Base-by-base conservation (phyloP, 371 early-diverging fungal species). In the Mucor mucedo region DNA sequence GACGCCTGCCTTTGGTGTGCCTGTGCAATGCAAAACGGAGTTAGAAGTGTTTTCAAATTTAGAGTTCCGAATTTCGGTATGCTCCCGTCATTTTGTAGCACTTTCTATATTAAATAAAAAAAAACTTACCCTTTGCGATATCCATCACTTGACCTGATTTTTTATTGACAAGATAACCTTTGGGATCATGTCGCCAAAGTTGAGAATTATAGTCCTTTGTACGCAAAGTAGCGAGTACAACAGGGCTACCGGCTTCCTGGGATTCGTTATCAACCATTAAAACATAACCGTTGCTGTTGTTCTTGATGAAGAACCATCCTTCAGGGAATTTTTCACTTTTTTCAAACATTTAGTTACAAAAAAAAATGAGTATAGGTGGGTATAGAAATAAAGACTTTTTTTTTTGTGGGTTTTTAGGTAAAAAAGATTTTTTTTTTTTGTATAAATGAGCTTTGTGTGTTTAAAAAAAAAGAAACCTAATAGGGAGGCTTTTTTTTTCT, bases 241-340 rank as follows among this genome's bases (percentile, higher is more conserved):
- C 60, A 16, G 68, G 62, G n/a, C 65, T 66, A 35, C 80, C 76
- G 38, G 63, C 27, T 47, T 60, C 63, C 33, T 73, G 70, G 7
- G 72, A 68, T 33, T 60, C 66, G 32, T 74, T 66, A 21, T 78
- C 76, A 35, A 77, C 73, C 60, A 80, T 78, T 42, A 86, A 69
- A 27, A 84, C 83, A 52, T 79, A 78, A 56, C 77, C 79, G 29
- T 83, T 82, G n/a, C 71, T 76, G 48, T 61, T 65, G 32, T 85
- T 84, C 65, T 85, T 87, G 70, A 87, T 83, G 71, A 80, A 87
- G 66, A 87, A 86, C 82, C 84, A 85, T 58, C 77, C 79, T 60
- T 76, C 65, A 48, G 84, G 82, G 69, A 82, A 84, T 44, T 63
- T 66, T 58, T 63, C 67, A 42, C 71, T 71, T 41, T 65, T 62